Conservation (phyloP, 2,329 filamentous ascomycete genomes). For the Elsinoe australis region DNA sequence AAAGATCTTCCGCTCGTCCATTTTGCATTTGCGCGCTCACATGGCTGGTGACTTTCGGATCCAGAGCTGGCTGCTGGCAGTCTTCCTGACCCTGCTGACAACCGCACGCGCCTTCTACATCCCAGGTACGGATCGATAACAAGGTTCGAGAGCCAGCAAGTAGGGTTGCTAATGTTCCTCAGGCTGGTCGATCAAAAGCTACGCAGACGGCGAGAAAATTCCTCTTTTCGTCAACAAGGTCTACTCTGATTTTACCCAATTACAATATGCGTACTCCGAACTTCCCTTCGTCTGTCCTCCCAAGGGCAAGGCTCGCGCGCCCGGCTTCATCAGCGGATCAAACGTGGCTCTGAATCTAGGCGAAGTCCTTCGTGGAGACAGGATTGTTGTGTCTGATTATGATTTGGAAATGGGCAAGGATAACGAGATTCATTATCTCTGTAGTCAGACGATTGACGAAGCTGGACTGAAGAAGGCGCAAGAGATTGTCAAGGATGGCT, state of each 20-base stretch:
- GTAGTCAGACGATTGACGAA: constrained; percentile 58
- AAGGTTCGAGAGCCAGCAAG: constrained; percentile 18
- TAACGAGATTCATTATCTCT: constrained; percentile 63
- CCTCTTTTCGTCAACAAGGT: constrained; percentile 88
- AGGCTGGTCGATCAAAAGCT: constrained; percentile 80
- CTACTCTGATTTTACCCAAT: constrained; percentile 78
- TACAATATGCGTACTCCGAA: constrained; percentile 88
- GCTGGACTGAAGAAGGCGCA: constrained; percentile 59
- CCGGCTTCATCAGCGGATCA: constrained; percentile 64
- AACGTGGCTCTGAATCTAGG: constrained; percentile 76
- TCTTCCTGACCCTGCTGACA: constrained; percentile 43
- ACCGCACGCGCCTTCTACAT: constrained; percentile 69
- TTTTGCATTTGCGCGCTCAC: constrained; percentile 15
- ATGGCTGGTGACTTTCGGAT: constrained; percentile 36
- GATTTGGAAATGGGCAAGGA: constrained; percentile 71
- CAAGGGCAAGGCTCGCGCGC: constrained; percentile 58
- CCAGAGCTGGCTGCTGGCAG: constrained; percentile 39
- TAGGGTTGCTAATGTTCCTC: constrained; percentile 19
- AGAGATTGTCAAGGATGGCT: constrained; percentile 67
- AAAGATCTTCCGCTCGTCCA: not conserved
- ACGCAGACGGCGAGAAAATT: constrained; percentile 66
- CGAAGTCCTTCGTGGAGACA: constrained; percentile 78
- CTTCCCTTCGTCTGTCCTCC: constrained; percentile 81
- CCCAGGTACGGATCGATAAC: constrained; percentile 53
- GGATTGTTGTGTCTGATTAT: constrained; percentile 77